Base-by-base conservation (phyloP, 768 basidiomycete genomes). In the Artomyces pyxidatus region DNA sequence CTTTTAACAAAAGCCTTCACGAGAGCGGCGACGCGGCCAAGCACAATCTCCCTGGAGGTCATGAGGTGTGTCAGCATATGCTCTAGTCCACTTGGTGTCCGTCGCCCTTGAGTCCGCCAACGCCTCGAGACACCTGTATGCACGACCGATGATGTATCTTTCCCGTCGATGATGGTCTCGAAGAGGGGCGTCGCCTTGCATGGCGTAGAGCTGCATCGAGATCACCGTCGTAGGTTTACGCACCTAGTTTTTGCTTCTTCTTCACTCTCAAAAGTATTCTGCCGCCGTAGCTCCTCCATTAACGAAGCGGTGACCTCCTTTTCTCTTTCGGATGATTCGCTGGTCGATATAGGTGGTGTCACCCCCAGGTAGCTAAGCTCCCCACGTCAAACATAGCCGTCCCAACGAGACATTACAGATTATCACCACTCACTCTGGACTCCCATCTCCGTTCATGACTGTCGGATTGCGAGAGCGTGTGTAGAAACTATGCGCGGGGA, bases 1-100 rank as follows among this genome's bases (percentile, higher is more conserved):
- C 79, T 78, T 61, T 80, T 80, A 42, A 99, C 96, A 63, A 98
- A 99, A 62, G 88, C 81, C 70, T 91, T 92, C 57, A 97, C 91
- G 23, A 96, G 74, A 46, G 83, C 80, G 37, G 89, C 83, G 40
- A 99, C 81, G 40, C 88, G 84, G 16, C 90, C 94, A 17, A 99
- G 77, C 11, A 98, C 89, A 48, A 88, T 77, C 71, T 98, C 95
- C 72, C 96, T 98, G 67, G 14, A 49, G 48, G 16, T 37, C 45
- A 45, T 22, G 30, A 47, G 25, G 10, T 35, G 10, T n/a, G 10
- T 35, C n/a, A 35, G 32, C n/a, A 35, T 35, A 35, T n/a, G 32
- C 32, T 35, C n/a, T n/a, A n/a, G n/a, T n/a, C n/a, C n/a, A n/a
- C n/a, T n/a, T n/a, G n/a, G n/a, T n/a, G n/a, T n/a, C n/a, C n/a